Evolutionary conservation across 768 basidiomycete genomes (phyloP).

Genomic region (Rubroboletus satanas): DNA sequence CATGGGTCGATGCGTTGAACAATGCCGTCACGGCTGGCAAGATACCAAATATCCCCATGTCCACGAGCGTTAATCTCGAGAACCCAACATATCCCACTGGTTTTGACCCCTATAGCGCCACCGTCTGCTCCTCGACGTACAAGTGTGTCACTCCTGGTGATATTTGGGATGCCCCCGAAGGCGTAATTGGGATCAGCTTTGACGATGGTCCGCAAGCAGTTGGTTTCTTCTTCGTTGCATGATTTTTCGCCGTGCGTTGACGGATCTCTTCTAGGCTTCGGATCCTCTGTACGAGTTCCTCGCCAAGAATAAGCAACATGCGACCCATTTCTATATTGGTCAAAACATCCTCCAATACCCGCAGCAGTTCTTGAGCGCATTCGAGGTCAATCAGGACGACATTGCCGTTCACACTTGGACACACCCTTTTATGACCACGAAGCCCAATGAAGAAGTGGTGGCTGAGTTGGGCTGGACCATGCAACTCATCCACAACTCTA

Average conservation of each 20-base stretch:
- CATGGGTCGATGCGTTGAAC: constrained; percentile 71
- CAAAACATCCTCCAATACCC: constrained; percentile 63
- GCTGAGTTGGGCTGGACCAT: constrained; percentile 78
- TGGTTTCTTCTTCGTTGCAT: constrained; percentile 11
- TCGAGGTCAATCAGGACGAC: constrained; percentile 37
- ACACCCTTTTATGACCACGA: constrained; percentile 78
- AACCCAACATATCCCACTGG: constrained; percentile 39
- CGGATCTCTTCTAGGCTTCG: constrained; percentile 33
- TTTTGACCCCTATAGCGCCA: constrained; percentile 39
- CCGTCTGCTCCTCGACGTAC: constrained; percentile 76
- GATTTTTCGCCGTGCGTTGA: constrained; percentile 1
- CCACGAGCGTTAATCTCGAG: constrained; percentile 34
- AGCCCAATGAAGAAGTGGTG: constrained; percentile 63
- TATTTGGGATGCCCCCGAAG: constrained; percentile 73
- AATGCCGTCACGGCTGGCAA: constrained; percentile 62
- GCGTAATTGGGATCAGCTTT: constrained; percentile 62
- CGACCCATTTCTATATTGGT: constrained; percentile 91
- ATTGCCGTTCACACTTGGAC: constrained; percentile 53
- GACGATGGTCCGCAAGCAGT: constrained; percentile 75
- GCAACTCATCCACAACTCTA: constrained; percentile 74
- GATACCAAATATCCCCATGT: constrained; percentile 64
- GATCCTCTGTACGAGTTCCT: constrained; percentile 62
- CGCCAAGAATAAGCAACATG: constrained; percentile 54
- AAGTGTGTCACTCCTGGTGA: constrained; percentile 61
- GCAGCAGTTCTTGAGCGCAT: constrained; percentile 50